Percentiles rank a stretch among this genome's conserved stretches.
phyloP scores from a whole-genome alignment of 1,284 basidiomycete genomes.

The Ganoderma resinaceum region DNA sequence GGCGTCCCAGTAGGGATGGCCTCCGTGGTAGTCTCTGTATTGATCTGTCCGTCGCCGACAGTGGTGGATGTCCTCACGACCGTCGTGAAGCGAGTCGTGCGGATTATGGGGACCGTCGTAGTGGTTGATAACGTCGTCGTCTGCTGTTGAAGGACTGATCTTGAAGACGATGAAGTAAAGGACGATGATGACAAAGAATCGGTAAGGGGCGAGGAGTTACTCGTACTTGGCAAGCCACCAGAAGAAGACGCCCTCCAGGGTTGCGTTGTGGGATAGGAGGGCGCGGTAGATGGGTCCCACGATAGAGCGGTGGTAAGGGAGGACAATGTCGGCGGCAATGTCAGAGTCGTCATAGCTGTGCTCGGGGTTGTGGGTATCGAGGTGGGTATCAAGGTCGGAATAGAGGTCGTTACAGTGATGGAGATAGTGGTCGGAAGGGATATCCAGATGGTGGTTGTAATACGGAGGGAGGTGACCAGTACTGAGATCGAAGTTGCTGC shows the following conservation, averaged over 20 bases:
- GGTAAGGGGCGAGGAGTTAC: not conserved
- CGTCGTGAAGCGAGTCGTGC: slow-evolving; percentile 30
- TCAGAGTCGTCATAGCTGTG: not conserved
- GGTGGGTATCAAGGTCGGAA: not conserved
- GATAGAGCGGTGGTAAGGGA: not conserved
- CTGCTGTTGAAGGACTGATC: slow-evolving; percentile 11
- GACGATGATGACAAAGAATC: slow-evolving; percentile 3
- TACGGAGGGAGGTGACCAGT: slow-evolving; percentile 2
- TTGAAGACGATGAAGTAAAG: slow-evolving; percentile 6
- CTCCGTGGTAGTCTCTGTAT: slow-evolving; percentile 28
- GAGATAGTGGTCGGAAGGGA: slow-evolving; percentile 12
- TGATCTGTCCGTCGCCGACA: slow-evolving; percentile 21
- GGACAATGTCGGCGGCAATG: not conserved
- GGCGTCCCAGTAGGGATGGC: slow-evolving; percentile 35
- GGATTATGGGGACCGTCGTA: not conserved
- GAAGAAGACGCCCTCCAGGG: not conserved
- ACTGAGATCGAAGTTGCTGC: slow-evolving; percentile 4
- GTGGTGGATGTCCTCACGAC: slow-evolving; percentile 31
- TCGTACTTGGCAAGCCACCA: not conserved
- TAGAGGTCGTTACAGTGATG: slow-evolving; percentile 2
- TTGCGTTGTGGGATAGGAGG: not conserved
- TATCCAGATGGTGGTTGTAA: slow-evolving; percentile 10
- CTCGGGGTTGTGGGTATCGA: not conserved
- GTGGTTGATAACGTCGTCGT: slow-evolving; percentile 26
- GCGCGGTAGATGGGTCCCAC: not conserved